phyloP scores from a whole-genome alignment of 805 yeast species.

The Cephaloascus albidus region DNA sequence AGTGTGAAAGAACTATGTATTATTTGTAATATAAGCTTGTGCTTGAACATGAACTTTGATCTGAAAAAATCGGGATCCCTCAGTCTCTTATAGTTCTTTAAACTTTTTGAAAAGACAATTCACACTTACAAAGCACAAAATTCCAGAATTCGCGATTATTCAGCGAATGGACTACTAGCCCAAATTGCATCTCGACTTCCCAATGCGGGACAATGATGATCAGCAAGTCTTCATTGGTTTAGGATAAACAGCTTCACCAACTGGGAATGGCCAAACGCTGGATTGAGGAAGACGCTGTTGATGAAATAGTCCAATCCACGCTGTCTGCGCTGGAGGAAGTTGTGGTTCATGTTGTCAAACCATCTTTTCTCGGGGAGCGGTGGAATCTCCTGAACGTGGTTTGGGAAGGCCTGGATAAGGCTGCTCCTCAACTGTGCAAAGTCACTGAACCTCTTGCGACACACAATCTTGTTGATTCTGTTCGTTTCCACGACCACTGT shows the following conservation, averaged over 20 bases:
- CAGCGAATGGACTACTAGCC: no score
- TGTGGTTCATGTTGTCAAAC: background rate
- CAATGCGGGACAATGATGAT: no score
- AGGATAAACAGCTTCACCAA: slow-evolving; percentile 18
- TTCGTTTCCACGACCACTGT: slow-evolving; percentile 23
- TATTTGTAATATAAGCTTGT: no score
- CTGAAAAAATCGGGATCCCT: no score
- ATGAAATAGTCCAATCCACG: background rate
- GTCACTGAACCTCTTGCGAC: slow-evolving; percentile 21
- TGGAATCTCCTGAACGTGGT: background rate
- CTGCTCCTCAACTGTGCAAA: slow-evolving; percentile 4
- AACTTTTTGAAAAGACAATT: no score
- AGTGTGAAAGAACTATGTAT: no score
- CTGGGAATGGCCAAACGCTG: slow-evolving; percentile 19
- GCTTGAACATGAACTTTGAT: no score
- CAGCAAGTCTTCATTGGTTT: background rate
- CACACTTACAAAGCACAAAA: no score
- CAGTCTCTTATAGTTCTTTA: no score
- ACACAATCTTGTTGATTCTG: slow-evolving; percentile 12
- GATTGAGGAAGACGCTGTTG: slow-evolving; percentile 28
- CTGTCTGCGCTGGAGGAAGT: background rate
- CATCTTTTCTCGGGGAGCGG: background rate
- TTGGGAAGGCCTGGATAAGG: background rate
- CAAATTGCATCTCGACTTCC: no score
- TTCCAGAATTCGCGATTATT: no score